phyloP scores from a whole-genome alignment of 2,329 filamentous ascomycete species.

The Alternaria metachromatica region DNA sequence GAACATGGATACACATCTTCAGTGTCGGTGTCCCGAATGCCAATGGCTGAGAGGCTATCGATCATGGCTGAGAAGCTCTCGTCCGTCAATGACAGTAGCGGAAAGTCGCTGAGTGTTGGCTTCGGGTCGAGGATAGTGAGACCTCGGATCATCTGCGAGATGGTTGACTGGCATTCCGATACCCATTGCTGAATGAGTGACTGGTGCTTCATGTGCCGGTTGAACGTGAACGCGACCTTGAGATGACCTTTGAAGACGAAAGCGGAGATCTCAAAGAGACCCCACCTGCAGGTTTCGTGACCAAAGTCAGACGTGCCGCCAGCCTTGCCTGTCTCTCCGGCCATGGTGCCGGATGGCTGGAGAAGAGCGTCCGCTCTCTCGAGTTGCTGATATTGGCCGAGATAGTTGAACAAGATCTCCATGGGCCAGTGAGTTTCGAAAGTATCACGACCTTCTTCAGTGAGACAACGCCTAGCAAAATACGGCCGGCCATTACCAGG shows the following conservation, averaged over 20 bases:
- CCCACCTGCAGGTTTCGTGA: conserved; percentile 53
- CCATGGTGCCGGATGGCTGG: conserved; percentile 52
- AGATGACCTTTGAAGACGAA: conserved; percentile 56
- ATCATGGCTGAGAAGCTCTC: conserved; percentile 50
- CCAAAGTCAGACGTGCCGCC: conserved; percentile 57
- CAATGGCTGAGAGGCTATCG: conserved; percentile 48
- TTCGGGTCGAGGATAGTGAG: conserved; percentile 32
- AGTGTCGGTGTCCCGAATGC: conserved; percentile 45
- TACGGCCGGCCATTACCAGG: conserved; percentile 52
- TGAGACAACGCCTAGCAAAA: conserved; percentile 50
- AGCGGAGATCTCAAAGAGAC: conserved; percentile 61
- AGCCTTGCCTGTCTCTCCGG: conserved; percentile 54
- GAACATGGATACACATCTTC: conserved; percentile 51
- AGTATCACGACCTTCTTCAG: conserved; percentile 32
- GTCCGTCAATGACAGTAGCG: conserved; percentile 55
- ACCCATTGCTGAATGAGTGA: conserved; percentile 54
- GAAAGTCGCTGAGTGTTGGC: conserved; percentile 55
- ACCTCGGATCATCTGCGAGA: conserved; percentile 40
- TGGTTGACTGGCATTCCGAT: conserved; percentile 42
- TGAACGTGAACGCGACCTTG: conserved; percentile 60
- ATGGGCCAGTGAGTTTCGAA: conserved; percentile 54
- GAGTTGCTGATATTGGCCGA: conserved; percentile 58
- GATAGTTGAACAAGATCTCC: conserved; percentile 66
- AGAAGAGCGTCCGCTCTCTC: conserved; percentile 56
- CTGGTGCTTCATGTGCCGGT: conserved; percentile 57